Percentiles rank a stretch among this genome's conserved stretches.
Conservation (phyloP, 176 grass and related monocot genomes). For the Phoenix roebelenii region DNA sequence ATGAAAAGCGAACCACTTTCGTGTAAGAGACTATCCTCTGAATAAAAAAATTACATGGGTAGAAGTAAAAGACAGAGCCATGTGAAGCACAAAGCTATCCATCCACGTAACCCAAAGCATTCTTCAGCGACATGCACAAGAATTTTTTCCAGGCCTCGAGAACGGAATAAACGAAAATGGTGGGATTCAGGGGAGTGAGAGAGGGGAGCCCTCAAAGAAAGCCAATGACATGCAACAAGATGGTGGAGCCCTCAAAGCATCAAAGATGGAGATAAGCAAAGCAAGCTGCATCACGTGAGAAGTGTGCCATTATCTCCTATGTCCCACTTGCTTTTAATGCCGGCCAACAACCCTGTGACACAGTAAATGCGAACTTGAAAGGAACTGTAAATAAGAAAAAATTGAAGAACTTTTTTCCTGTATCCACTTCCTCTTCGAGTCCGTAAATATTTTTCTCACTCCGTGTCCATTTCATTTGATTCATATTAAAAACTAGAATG, state of each 20-base stretch:
- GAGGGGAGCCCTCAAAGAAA: background rate
- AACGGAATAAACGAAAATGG: background rate
- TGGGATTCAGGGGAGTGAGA: background rate
- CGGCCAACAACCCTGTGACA: background rate
- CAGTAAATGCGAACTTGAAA: too few species aligned
- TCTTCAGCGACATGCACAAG: background rate
- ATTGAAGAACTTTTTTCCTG: too few species aligned
- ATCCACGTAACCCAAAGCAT: background rate
- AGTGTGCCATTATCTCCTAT: conserved; percentile 3
- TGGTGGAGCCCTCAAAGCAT: background rate
- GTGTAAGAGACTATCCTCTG: too few species aligned
- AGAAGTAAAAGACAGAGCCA: background rate
- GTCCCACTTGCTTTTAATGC: too few species aligned
- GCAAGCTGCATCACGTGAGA: conserved; percentile 29
- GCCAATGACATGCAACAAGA: background rate
- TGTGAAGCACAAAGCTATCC: conserved; percentile 1
- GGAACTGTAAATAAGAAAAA: too few species aligned
- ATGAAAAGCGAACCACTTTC: too few species aligned
- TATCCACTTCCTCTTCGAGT: too few species aligned
- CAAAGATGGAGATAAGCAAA: conserved; percentile 15
- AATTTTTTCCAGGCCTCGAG: background rate
- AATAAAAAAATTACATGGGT: too few species aligned
- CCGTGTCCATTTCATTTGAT: too few species aligned
- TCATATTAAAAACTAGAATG: background rate
- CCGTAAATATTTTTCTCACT: too few species aligned